Percentiles rank a stretch among this genome's conserved stretches.
Conservation (phyloP, 2,329 filamentous ascomycete genomes). For the Alternaria solani region DNA sequence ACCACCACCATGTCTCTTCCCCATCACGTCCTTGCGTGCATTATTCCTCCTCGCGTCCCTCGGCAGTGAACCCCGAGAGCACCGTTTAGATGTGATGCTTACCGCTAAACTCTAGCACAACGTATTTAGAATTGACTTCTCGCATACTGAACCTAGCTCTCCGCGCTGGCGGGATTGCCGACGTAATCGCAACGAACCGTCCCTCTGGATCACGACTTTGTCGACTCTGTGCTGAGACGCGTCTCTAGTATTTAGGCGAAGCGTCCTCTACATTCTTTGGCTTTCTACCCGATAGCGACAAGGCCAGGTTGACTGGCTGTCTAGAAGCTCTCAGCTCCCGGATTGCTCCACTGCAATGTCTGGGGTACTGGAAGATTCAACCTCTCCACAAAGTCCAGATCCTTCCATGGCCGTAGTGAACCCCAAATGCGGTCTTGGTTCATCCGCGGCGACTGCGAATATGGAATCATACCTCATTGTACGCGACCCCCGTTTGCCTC, state of each 20-base stretch:
- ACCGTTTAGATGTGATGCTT: not conserved
- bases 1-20: slow-evolving; percentile 9
- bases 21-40: not conserved
- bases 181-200: slow-evolving; percentile 19
- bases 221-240: not conserved
- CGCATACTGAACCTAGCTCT: slow-evolving; percentile 12
- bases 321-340: not conserved
- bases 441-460: not conserved
- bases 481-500: not conserved
- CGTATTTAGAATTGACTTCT: slow-evolving; percentile 22
- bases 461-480: not conserved
- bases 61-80: slow-evolving; percentile 4
- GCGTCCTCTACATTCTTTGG: not conserved
- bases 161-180: slow-evolving; percentile 20
- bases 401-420: not conserved
- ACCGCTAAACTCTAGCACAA: slow-evolving; percentile 5
- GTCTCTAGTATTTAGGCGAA: not conserved
- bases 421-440: not conserved
- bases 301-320: not conserved
- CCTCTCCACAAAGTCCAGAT: not conserved
- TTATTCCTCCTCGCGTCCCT: not conserved
- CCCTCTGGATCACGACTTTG: slow-evolving; percentile 7
- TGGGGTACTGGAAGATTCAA: not conserved
- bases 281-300: not conserved
- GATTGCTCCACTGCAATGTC: slow-evolving; percentile 1